Evolutionary conservation across 2,329 filamentous ascomycete genomes (phyloP).

Genomic region (Penicillium sp.): DNA sequence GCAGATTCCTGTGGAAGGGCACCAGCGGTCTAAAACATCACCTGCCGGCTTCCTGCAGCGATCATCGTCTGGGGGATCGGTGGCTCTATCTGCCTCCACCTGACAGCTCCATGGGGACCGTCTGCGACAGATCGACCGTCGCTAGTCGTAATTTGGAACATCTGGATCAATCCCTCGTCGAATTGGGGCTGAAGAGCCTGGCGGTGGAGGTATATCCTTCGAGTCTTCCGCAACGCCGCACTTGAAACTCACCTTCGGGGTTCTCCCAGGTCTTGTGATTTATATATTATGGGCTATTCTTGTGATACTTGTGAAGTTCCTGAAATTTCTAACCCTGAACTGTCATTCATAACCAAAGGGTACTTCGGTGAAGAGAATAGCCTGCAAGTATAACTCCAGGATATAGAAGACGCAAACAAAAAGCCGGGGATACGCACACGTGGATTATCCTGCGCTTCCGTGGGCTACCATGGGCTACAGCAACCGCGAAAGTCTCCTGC

Average conservation of each 20-base stretch:
- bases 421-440: constrained; percentile 14
- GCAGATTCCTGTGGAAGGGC: constrained; percentile 17
- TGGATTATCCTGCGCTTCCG: constrained; percentile 15
- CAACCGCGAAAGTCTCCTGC: constrained; percentile 9
- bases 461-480: constrained; percentile 1
- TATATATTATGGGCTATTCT: too few relatives aligned
- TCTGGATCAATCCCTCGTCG: neutral
- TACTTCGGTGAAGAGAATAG: neutral
- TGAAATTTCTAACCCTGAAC: neutral
- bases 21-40: constrained; percentile 24
- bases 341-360: neutral
- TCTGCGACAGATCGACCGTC: constrained; percentile 1
- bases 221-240: too few relatives aligned
- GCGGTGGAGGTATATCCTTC: neutral
- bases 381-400: neutral
- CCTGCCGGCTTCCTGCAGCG: constrained; percentile 20
- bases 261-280: too few relatives aligned
- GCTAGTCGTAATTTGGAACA: neutral
- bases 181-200: neutral
- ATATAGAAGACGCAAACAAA: constrained; percentile 6
- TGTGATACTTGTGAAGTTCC: too few relatives aligned
- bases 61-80: constrained; percentile 12
- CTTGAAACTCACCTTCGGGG: too few relatives aligned
- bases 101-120: neutral
- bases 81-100: constrained; percentile 3